Evolutionary conservation across 352 stramenopile species (phyloP).

Genomic region (Aphanomyces cochlioides): DNA sequence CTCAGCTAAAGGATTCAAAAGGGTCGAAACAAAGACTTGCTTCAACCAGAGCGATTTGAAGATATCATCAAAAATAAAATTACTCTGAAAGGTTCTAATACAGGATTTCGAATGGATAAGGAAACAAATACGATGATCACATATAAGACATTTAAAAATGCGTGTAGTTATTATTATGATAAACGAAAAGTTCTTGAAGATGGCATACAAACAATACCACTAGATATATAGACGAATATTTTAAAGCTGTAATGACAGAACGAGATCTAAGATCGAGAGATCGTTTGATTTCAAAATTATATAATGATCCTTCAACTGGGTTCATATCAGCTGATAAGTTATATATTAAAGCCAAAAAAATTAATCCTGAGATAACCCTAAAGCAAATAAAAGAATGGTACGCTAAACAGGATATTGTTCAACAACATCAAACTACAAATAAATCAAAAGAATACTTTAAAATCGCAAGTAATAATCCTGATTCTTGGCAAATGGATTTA

Average conservation of each 20-base stretch:
- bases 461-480: slow-evolving; percentile 30
- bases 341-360: slow-evolving; percentile 32
- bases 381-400: slow-evolving; percentile 37
- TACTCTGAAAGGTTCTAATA: slow-evolving; percentile 35
- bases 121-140: slow-evolving; percentile 38
- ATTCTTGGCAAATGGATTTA: slow-evolving; percentile 39
- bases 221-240: slow-evolving; percentile 33
- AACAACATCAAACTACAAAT: slow-evolving; percentile 33
- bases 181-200: slow-evolving; percentile 34
- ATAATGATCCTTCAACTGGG: slow-evolving; percentile 35
- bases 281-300: slow-evolving; percentile 31
- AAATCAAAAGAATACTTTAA: background rate
- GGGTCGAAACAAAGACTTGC: slow-evolving; percentile 23
- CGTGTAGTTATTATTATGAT: slow-evolving; percentile 37
- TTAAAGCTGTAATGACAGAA: background rate
- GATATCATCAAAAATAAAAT: slow-evolving; percentile 32
- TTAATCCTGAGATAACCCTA: slow-evolving; percentile 29
- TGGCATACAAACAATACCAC: slow-evolving; percentile 33
- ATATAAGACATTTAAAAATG: slow-evolving; percentile 34
- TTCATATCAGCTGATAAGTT: slow-evolving; percentile 31
- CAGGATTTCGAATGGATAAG: slow-evolving; percentile 34
- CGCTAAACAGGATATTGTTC: slow-evolving; percentile 30
- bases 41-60: slow-evolving; percentile 34
- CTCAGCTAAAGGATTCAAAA: slow-evolving; percentile 35
- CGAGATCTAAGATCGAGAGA: slow-evolving; percentile 7